phyloP scores from a whole-genome alignment of 495 filamentous ascomycete species.

The Friedmanniomyces simplex region DNA sequence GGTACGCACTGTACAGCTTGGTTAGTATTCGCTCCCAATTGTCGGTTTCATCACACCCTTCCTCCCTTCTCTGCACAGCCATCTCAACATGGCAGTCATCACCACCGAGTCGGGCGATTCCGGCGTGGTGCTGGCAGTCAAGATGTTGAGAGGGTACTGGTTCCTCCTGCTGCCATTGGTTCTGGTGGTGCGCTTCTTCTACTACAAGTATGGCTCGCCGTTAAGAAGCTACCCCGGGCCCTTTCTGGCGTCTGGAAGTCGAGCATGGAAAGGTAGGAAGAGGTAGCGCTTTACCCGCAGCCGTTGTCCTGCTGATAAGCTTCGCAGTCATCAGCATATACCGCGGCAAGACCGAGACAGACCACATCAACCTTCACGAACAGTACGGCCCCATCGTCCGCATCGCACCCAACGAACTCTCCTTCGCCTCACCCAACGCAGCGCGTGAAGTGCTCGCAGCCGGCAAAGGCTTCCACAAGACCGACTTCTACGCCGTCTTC shows the following conservation, averaged over 20 bases:
- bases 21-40: neutral
- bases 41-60: neutral
- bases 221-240: slow-evolving; percentile 17
- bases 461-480: slow-evolving; percentile 47
- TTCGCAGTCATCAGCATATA: slow-evolving; percentile 13
- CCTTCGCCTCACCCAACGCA: slow-evolving; percentile 38
- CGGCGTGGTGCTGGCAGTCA: slow-evolving; percentile 8
- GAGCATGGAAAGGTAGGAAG: slow-evolving; percentile 20
- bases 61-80: neutral
- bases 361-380: slow-evolving; percentile 20
- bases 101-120: neutral
- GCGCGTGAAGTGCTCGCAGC: slow-evolving; percentile 39
- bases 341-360: slow-evolving; percentile 18
- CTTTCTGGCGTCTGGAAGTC: slow-evolving; percentile 18
- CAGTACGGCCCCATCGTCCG: slow-evolving; percentile 42
- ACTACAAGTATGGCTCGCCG: slow-evolving; percentile 15
- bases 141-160: slow-evolving; percentile 11
- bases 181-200: slow-evolving; percentile 15
- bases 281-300: neutral
- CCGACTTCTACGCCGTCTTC: slow-evolving; percentile 45
- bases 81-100: slow-evolving; percentile 20
- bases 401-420: slow-evolving; percentile 46
- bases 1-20: neutral
- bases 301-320: neutral
- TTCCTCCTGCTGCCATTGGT: slow-evolving; percentile 4